Evolutionary conservation across 371 early-diverging fungal species (phyloP).

Genomic region (Coelomomyces lativittatus): DNA sequence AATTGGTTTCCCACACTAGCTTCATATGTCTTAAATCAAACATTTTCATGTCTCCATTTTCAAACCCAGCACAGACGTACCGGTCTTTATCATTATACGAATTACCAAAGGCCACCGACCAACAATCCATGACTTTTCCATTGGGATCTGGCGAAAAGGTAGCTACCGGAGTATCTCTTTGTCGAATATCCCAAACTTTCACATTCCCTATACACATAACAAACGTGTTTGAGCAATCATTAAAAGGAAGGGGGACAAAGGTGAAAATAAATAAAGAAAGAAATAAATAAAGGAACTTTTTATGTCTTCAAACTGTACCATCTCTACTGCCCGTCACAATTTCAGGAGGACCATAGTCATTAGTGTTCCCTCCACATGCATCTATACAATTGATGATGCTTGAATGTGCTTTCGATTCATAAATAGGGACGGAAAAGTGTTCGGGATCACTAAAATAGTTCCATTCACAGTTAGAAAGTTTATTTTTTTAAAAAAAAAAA

Average conservation of each 20-base stretch:
- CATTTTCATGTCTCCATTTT: slow-evolving; percentile 56
- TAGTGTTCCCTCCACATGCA: slow-evolving; percentile 29
- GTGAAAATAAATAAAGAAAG: not conserved
- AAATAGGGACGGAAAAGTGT: slow-evolving; percentile 37
- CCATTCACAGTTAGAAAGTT: not conserved
- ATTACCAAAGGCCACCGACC: slow-evolving; percentile 61
- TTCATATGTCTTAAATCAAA: slow-evolving; percentile 45
- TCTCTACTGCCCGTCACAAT: slow-evolving; percentile 57
- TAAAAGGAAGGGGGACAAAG: not conserved
- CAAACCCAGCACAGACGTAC: slow-evolving; percentile 51
- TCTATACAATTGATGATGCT: slow-evolving; percentile 57
- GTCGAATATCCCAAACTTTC: slow-evolving; percentile 63
- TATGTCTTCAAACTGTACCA: slow-evolving; percentile 15
- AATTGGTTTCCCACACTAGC: slow-evolving; percentile 52
- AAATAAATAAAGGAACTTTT: not conserved
- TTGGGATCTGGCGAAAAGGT: slow-evolving; percentile 31
- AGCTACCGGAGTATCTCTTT: slow-evolving; percentile 44
- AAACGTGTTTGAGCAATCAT: not conserved
- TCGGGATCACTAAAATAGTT: slow-evolving; percentile 38
- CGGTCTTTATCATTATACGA: slow-evolving; percentile 25
- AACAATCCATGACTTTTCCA: slow-evolving; percentile 35
- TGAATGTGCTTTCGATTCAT: slow-evolving; percentile 46
- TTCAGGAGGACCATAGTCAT: slow-evolving; percentile 41
- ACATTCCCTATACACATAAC: slow-evolving; percentile 20
- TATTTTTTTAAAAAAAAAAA: not conserved